Conservation (phyloP, 2,329 filamentous ascomycete genomes). For the Xylaria sp. region DNA sequence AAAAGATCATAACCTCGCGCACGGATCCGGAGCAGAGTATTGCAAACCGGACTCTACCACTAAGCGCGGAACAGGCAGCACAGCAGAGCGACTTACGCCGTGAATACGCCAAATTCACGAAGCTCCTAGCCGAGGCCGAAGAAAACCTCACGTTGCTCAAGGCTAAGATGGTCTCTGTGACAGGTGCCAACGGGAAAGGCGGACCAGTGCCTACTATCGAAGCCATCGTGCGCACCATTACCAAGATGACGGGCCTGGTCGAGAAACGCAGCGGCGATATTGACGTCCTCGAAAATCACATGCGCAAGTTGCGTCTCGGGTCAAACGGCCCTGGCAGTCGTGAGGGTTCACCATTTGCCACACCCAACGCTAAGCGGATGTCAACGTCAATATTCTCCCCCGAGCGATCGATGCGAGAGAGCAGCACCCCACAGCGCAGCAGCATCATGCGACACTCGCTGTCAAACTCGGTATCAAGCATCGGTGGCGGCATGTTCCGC, state of each 20-base stretch:
- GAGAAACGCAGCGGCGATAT: constrained; percentile 91
- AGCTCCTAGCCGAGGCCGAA: constrained; percentile 76
- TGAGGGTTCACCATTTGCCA: constrained; percentile 45
- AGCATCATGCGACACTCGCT: constrained; percentile 46
- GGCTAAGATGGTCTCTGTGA: constrained; percentile 69
- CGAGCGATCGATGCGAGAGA: constrained; percentile 43
- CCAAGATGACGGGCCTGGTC: constrained; percentile 89
- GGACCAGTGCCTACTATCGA: constrained; percentile 75
- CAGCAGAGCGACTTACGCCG: constrained; percentile 83
- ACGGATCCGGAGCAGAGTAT: constrained; percentile 69
- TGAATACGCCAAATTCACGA: constrained; percentile 74
- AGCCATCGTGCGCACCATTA: constrained; percentile 86
- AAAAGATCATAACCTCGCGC: constrained; percentile 71
- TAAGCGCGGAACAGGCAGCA: constrained; percentile 81
- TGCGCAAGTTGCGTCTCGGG: constrained; percentile 69
- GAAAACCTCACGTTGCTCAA: constrained; percentile 78
- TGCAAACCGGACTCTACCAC: constrained; percentile 68
- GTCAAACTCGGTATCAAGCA: constrained; percentile 46
- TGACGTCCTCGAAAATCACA: constrained; percentile 84
- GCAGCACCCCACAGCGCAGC: constrained; percentile 39
- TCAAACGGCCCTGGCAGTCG: constrained; percentile 47
- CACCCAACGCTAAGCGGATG: constrained; percentile 38
- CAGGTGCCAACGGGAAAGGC: constrained; percentile 50
- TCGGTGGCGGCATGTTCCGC: constrained; percentile 35
- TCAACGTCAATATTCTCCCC: constrained; percentile 39